These are phyloP conservation scores for Auricularia cornea DNA, from an alignment of 768 basidiomycete genomes.

Conservation along the genomic window DNA sequence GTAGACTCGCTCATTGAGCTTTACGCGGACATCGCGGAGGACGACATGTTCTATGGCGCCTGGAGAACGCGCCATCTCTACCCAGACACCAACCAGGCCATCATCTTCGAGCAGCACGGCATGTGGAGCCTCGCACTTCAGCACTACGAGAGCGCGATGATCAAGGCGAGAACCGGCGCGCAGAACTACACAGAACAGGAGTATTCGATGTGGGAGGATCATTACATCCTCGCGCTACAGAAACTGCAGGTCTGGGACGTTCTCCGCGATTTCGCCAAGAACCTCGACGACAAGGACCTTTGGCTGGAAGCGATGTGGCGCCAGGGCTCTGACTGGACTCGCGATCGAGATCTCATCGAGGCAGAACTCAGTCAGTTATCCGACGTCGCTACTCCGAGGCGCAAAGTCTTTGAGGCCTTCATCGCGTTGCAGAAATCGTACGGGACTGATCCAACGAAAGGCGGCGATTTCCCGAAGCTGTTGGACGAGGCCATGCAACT, in stretches of 20 bases:
- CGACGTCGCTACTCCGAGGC: slow-evolving; percentile 88
- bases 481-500: slow-evolving; percentile 96
- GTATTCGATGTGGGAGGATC: slow-evolving; percentile 98
- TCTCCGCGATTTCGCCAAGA: slow-evolving; percentile 80
- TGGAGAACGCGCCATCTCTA: slow-evolving; percentile 90
- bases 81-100: slow-evolving; percentile 77
- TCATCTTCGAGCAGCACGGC: slow-evolving; percentile 91
- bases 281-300: slow-evolving; percentile 85
- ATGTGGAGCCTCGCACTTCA: slow-evolving; percentile 91
- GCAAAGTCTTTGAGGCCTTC: slow-evolving; percentile 95
- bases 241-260: slow-evolving; percentile 98
- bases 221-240: slow-evolving; percentile 93
- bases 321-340: slow-evolving; percentile 57
- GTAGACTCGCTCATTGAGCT: slow-evolving; percentile 89
- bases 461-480: slow-evolving; percentile 71
- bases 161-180: slow-evolving; percentile 66
- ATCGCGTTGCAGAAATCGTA: slow-evolving; percentile 82
- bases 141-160: slow-evolving; percentile 86
- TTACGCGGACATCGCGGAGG: slow-evolving; percentile 92
- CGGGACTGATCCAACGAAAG: slow-evolving; percentile 69
- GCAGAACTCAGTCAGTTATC: slow-evolving; percentile 70
- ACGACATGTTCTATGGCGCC: slow-evolving; percentile 93
- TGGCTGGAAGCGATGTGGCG: slow-evolving; percentile 95
- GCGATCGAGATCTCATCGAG: not conserved
- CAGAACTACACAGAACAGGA: slow-evolving; percentile 92